Base-by-base conservation (phyloP, 1,139 yeast genomes). In the Sugiyamaella neomexicana region DNA sequence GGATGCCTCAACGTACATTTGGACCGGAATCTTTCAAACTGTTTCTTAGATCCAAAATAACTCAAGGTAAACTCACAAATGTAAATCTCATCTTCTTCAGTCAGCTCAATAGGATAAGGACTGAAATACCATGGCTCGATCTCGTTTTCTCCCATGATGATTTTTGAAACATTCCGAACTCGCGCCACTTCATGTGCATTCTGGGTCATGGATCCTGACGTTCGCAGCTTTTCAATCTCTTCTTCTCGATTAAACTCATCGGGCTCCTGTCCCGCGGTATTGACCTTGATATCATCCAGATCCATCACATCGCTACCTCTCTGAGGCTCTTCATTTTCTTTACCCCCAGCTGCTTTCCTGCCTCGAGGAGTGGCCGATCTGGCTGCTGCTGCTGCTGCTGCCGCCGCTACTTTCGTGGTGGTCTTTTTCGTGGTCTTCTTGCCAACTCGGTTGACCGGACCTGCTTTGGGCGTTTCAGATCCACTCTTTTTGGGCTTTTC, bases 41-140 rank as follows among this genome's bases (percentile, higher is more conserved):
- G 98, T 67, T 88, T 89, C 58, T 79, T 77, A 0, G 96, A 88
- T 1, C 96, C 96, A 72, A 89, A 93, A 70, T 89, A 95, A 55
- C 88, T 83, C 58, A 95, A 72, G 1, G 97, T 85, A 68, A 88
- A 93, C 71, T 91, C 98, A 72, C 97, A 95, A 45, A 95, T 86
- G 69, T 86, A 95, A 20, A 93, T 80, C 56, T 80, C 83, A 66
- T 91, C 98, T 60, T 86, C 95, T 63, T 91, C 98, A 0, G 97
- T 90, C 55, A 90, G 78, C 68, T 93, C 99, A 13, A 89, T 79
- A 0, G 99, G 99, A 68, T 95, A 93, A 0, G 99, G 98, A 1
- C 97, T 88, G 67, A 95, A 93, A 72, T 93, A 95, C 99, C 99
- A 93, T 1, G 99, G 99, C 68, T 93, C 99, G 49, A 95, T 89